Conservation (phyloP, 192 early-diverging fungal genomes). For the Cladochytrium replicatum region DNA sequence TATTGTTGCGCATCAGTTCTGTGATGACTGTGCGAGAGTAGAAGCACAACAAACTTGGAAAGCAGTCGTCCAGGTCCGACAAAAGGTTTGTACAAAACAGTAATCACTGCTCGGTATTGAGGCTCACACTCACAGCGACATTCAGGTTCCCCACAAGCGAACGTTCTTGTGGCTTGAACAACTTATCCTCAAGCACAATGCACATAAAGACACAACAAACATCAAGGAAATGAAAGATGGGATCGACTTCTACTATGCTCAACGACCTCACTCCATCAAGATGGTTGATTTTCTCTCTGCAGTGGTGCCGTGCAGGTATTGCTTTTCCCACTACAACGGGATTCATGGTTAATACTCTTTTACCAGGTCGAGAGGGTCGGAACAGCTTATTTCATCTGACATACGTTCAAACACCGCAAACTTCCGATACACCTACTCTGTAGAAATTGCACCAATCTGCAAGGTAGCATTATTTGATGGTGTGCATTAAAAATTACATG, state of each 20-base stretch:
- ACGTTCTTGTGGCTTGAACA: constrained; percentile 98
- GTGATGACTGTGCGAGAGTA: constrained; percentile 90
- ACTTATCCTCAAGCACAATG: constrained; percentile 95
- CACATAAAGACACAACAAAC: constrained; percentile 94
- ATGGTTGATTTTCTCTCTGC: constrained; percentile 90
- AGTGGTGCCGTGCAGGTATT: constrained; percentile 68
- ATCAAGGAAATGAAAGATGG: constrained; percentile 96
- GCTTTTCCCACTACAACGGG: background rate
- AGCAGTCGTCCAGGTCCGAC: constrained; percentile 92
- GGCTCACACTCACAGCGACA: too few species aligned
- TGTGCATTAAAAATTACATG: too few species aligned
- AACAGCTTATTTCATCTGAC: constrained; percentile 94
- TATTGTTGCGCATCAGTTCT: constrained; percentile 84
- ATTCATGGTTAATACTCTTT: too few species aligned
- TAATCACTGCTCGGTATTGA: background rate
- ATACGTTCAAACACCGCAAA: constrained; percentile 82
- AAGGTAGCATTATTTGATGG: too few species aligned
- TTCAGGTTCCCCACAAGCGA: constrained; percentile 69
- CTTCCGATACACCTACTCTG: constrained; percentile 94
- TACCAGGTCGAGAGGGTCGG: constrained; percentile 72
- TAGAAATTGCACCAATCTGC: constrained; percentile 93
- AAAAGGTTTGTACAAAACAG: constrained; percentile 62
- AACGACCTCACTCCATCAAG: constrained; percentile 82
- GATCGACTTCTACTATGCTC: constrained; percentile 91
- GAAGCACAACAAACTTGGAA: constrained; percentile 98